These are phyloP conservation scores for Colletotrichum trifolii DNA, from an alignment of 2,329 filamentous ascomycete species.

Conservation along the genomic window DNA sequence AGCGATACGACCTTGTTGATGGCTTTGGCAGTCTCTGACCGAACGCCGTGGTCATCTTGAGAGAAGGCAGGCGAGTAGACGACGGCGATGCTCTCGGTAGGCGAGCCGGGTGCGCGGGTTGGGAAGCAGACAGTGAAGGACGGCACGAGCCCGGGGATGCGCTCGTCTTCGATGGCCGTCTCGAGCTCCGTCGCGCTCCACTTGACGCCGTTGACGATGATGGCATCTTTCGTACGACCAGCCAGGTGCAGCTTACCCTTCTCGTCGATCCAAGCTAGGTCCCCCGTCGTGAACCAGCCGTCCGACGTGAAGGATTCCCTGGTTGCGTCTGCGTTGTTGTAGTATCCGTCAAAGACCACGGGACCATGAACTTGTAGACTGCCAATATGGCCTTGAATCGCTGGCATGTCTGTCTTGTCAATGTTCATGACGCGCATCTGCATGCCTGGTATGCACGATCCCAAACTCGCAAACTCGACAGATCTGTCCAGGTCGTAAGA, in stretches of 20 bases:
- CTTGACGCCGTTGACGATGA: slow-evolving; percentile 61
- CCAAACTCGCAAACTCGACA: slow-evolving; percentile 50
- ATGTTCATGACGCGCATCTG: slow-evolving; percentile 50
- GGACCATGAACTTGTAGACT: slow-evolving; percentile 69
- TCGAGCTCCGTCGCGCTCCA: slow-evolving; percentile 51
- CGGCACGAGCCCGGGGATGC: slow-evolving; percentile 40
- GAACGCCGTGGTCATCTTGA: slow-evolving; percentile 39
- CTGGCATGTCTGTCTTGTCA: slow-evolving; percentile 32
- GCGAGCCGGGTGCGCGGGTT: slow-evolving; percentile 18
- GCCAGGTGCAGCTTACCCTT: slow-evolving; percentile 48
- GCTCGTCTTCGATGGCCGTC: slow-evolving; percentile 48
- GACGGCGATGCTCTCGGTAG: slow-evolving; percentile 53
- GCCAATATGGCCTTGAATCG: slow-evolving; percentile 51
- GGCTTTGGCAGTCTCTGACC: slow-evolving; percentile 39
- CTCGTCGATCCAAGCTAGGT: slow-evolving; percentile 48
- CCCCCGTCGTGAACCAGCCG: slow-evolving; percentile 56
- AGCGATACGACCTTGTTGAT: slow-evolving; percentile 25
- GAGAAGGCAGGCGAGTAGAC: slow-evolving; percentile 49
- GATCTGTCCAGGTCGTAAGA: slow-evolving; percentile 47
- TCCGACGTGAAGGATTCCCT: slow-evolving; percentile 63
- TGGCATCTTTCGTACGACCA: slow-evolving; percentile 54
- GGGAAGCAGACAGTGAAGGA: slow-evolving; percentile 54
- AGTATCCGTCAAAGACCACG: slow-evolving; percentile 74
- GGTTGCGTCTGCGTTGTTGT: slow-evolving; percentile 68
- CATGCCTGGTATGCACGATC: slow-evolving; percentile 50